Percentiles rank a stretch among this genome's conserved stretches.
These are phyloP conservation scores for Citrus inodora DNA, from an alignment of 345 rosid species.

Conservation along the genomic window DNA sequence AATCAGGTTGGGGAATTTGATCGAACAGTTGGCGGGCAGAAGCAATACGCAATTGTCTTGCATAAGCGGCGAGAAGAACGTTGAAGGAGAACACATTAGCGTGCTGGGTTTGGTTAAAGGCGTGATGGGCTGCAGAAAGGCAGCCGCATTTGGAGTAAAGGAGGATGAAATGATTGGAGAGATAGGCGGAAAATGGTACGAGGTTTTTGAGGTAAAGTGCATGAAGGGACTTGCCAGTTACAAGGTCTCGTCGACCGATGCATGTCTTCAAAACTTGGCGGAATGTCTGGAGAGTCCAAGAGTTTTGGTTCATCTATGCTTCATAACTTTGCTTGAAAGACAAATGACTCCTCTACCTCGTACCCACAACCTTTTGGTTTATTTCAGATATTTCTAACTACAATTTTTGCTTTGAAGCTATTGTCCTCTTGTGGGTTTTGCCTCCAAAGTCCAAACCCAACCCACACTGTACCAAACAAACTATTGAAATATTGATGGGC, in stretches of 20 bases:
- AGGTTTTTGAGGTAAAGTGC: slow-evolving; percentile 63
- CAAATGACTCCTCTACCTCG: no score
- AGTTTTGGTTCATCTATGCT: slow-evolving; percentile 46
- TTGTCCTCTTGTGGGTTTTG: background rate
- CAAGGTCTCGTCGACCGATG: slow-evolving; percentile 50
- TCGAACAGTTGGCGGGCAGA: slow-evolving; percentile 70
- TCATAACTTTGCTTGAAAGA: no score
- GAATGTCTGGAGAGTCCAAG: slow-evolving; percentile 44
- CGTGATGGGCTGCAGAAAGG: slow-evolving; percentile 44
- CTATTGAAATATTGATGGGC: no score
- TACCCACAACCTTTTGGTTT: no score
- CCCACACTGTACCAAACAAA: background rate
- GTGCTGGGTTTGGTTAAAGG: slow-evolving; percentile 40
- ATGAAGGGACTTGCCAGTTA: slow-evolving; percentile 68
- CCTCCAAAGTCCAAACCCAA: background rate
- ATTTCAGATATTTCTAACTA: no score
- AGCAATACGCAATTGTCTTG: slow-evolving; percentile 39
- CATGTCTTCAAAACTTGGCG: slow-evolving; percentile 52
- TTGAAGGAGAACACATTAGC: slow-evolving; percentile 87
- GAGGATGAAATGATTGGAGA: slow-evolving; percentile 85
- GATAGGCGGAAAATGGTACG: slow-evolving; percentile 63
- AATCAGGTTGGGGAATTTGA: slow-evolving; percentile 74
- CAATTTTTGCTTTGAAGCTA: no score
- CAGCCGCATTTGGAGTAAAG: slow-evolving; percentile 82
- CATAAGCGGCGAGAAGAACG: slow-evolving; percentile 46